Evolutionary conservation across 306 rosid species (phyloP).

Genomic region (Hippophae rhamnoides): DNA sequence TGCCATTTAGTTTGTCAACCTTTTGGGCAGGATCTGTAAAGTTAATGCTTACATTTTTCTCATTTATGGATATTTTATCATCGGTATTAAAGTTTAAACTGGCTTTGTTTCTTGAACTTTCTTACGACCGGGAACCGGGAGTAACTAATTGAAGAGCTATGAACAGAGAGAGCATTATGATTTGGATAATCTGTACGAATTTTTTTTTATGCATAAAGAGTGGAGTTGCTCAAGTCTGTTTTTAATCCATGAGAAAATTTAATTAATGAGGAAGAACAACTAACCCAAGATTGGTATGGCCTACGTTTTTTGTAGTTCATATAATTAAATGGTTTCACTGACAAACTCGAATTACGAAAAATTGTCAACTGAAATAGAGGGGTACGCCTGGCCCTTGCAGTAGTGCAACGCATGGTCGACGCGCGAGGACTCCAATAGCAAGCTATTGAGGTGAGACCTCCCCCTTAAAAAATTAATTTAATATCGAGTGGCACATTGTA

Average conservation of each 20-base stretch:
- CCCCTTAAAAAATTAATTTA: not conserved
- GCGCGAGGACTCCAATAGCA: not conserved
- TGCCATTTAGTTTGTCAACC: conserved; percentile 16
- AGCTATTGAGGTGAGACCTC: not conserved
- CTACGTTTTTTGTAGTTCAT: no score
- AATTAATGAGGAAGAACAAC: no score
- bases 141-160: not conserved
- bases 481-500: not conserved
- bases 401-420: not conserved
- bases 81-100: no score
- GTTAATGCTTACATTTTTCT: no score
- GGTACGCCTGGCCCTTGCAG: not conserved
- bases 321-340: no score
- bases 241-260: no score
- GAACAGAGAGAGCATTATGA: not conserved
- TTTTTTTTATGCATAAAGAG: no score
- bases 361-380: not conserved
- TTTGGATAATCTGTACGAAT: not conserved
- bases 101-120: no score
- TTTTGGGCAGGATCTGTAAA: not conserved
- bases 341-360: not conserved
- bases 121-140: not conserved
- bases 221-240: no score
- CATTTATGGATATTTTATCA: no score
- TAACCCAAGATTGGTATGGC: no score